Evolutionary conservation across 2,329 filamentous ascomycete genomes (phyloP), one percentile per base, ranked within the genome.

Genomic region (Botrytis paeoniae): DNA sequence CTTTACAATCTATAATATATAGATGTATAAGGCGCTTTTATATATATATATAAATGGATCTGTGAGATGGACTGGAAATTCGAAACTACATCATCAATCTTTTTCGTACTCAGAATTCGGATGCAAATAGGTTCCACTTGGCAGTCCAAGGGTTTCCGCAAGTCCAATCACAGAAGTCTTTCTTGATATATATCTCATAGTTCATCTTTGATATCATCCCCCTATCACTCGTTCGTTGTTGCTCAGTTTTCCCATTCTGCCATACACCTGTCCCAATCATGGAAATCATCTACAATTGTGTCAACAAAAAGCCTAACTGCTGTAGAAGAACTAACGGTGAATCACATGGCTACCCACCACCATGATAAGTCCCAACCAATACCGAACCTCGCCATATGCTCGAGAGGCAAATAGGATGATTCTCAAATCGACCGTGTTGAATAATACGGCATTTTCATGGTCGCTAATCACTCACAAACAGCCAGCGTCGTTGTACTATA

Each of bases 121-220:
- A 54, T 12, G 51, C 51, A 1, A 18, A 29, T 29, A 18, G 3
- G 3, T 1, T 3, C n/a, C 14, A 29, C n/a, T 29, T 57, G 14
- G 51, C 0, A 57, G n/a, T 57, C 14, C 51, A 29, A 54, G 14
- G 4, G 10, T 25, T n/a, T n/a, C 10, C 10, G 1, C 22, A 5
- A 4, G 22, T 48, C 4, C 22, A 51, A 14, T 10, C 45, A 0
- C 22, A 0, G 22, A 4, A 7, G 25, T 14, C 12, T 54, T 54
- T 29, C 25, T 0, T 29, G 0, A 8, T 18, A 0, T 4, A 29
- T 18, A 54, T 29, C 3, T 1, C 25, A 3, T 0, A 16, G 12
- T 29, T 29, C 6, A 54, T 18, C 3, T 14, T 29, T 3, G 1
- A 29, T 29, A 18, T 54, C 3, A n/a, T 3, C 29, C 1, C 14